Percentiles rank a stretch among this genome's conserved stretches.
phyloP scores from a whole-genome alignment of 225 moss, liverwort and hornwort species.

The Sphagnum tenellum region DNA sequence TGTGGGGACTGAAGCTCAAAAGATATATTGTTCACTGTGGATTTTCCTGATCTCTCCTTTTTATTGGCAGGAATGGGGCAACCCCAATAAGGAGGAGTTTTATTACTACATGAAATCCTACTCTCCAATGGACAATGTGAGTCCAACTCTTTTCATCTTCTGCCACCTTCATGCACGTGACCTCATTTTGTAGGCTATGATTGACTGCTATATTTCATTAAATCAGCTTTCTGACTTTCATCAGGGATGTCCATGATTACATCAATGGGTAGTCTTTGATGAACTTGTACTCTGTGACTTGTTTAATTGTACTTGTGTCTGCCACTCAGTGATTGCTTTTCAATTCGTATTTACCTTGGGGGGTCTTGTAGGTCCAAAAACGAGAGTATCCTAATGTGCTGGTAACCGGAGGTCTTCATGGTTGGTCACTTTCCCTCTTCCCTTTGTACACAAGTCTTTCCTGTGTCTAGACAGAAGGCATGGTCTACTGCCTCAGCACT shows the following conservation, averaged over 20 bases:
- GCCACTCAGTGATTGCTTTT: no score
- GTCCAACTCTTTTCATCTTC: conserved; percentile 1
- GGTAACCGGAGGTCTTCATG: conserved; percentile 84
- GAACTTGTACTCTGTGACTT: not conserved
- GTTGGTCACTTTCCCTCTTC: conserved; percentile 22
- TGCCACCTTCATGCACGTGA: not conserved
- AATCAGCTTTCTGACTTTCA: no score
- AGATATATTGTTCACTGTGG: no score
- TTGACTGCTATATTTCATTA: no score
- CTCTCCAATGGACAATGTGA: conserved; percentile 93
- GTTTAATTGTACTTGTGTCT: not conserved
- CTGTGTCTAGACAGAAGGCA: no score
- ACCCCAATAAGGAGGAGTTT: conserved; percentile 66
- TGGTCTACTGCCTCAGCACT: no score
- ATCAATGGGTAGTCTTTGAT: no score
- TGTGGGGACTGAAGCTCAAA: no score
- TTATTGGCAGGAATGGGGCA: conserved; percentile 88
- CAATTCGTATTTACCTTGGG: not conserved
- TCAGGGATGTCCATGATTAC: no score
- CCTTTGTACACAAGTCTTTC: no score
- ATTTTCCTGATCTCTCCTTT: not conserved
- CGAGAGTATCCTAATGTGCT: conserved; percentile 77
- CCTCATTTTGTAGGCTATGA: not conserved
- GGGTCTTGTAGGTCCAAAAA: conserved; percentile 39
- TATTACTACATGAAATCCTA: conserved; percentile 84